Conservation (phyloP, 75 land plant genomes). For the Cunninghamia lanceolata region DNA sequence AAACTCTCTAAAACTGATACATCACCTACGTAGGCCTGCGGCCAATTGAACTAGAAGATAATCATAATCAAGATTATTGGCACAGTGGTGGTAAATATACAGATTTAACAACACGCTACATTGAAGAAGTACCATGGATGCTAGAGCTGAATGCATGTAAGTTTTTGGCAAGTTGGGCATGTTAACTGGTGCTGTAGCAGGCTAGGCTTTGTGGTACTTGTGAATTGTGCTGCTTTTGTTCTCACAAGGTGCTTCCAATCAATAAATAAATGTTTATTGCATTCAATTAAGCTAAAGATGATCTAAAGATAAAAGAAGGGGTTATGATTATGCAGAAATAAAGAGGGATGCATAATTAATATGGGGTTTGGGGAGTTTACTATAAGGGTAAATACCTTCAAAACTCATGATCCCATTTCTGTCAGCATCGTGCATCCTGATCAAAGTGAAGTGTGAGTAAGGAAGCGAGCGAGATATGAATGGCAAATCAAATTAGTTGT, state of each 20-base stretch:
- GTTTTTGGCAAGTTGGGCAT: neutral
- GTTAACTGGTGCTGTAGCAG: neutral
- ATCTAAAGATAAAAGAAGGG: too few species aligned
- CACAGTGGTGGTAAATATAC: too few species aligned
- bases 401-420: conserved; percentile 61
- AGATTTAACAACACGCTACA: too few species aligned
- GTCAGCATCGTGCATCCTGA: conserved; percentile 65
- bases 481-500: neutral
- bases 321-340: too few species aligned
- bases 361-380: neutral
- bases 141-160: too few species aligned
- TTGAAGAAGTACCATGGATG: too few species aligned
- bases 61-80: too few species aligned
- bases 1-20: neutral
- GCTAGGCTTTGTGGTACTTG: neutral
- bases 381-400: conserved; percentile 20
- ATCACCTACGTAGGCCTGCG: too few species aligned
- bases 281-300: too few species aligned
- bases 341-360: neutral
- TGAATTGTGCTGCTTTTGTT: neutral
- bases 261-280: too few species aligned
- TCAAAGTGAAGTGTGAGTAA: neutral
- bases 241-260: neutral
- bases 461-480: neutral
- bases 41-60: too few species aligned